Conservation (phyloP, 441 rosid species). For the Corymbia calophylla region DNA sequence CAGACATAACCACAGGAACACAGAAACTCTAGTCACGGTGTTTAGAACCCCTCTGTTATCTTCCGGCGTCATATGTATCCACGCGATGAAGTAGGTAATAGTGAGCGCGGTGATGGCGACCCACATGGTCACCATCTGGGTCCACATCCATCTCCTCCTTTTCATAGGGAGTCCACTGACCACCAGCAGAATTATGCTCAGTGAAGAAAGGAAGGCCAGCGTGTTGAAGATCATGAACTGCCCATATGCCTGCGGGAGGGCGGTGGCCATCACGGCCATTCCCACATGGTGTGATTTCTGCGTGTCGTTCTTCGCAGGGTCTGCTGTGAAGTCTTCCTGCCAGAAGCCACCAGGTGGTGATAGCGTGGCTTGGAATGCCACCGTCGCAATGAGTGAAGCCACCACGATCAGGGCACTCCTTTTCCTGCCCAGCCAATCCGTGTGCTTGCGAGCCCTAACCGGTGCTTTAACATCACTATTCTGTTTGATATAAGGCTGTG, state of each 20-base stretch:
- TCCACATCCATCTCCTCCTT: conserved; percentile 11
- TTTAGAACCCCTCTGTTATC: background rate
- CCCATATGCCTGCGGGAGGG: background rate
- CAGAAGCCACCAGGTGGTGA: conserved; percentile 13
- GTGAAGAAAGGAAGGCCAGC: conserved; percentile 2
- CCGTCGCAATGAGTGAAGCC: conserved; percentile 12
- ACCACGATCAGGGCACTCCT: conserved; percentile 7
- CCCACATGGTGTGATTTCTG: conserved; percentile 2
- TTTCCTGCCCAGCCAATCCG: conserved; percentile 5
- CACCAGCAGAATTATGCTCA: conserved; percentile 9
- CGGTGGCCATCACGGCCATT: conserved; percentile 6
- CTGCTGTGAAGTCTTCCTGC: conserved; percentile 4
- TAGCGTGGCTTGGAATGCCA: conserved; percentile 4
- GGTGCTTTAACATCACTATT: background rate
- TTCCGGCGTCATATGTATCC: conserved; percentile 13
- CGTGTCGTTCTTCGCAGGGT: background rate
- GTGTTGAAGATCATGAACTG: conserved; percentile 15
- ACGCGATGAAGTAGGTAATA: conserved; percentile 1
- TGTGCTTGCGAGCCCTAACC: background rate
- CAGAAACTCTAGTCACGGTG: background rate
- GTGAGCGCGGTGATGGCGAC: background rate
- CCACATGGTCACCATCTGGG: conserved; percentile 14
- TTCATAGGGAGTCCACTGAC: conserved; percentile 11
- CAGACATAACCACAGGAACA: conserved; percentile 4
- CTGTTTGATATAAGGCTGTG: background rate